Percentiles rank a stretch among this genome's conserved stretches.
These are phyloP conservation scores for Kockiozyma suomiensis DNA, from an alignment of 805 yeast genomes.

Conservation along the genomic window DNA sequence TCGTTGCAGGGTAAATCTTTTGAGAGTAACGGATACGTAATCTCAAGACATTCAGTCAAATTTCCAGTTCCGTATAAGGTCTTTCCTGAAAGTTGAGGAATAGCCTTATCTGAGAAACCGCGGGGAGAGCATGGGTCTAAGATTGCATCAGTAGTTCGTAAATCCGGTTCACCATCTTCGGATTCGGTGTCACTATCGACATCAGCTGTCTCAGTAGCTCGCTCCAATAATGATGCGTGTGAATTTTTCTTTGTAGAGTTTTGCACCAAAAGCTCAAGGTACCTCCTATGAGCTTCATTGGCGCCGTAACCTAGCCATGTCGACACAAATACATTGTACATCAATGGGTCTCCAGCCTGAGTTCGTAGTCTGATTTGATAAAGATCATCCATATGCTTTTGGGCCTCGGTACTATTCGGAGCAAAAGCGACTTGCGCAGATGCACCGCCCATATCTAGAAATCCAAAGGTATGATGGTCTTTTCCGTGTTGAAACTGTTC, in stretches of 20 bases:
- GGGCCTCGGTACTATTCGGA: slow-evolving; percentile 65
- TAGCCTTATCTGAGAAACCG: slow-evolving; percentile 44
- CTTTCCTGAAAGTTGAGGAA: slow-evolving; percentile 32
- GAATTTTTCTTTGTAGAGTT: not conserved
- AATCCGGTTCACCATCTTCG: not conserved
- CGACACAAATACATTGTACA: slow-evolving; percentile 87
- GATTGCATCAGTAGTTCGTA: not conserved
- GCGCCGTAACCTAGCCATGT: slow-evolving; percentile 99
- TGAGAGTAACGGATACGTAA: slow-evolving; percentile 73
- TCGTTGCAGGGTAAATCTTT: slow-evolving; percentile 82
- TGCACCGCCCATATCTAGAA: slow-evolving; percentile 99
- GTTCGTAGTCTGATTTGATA: slow-evolving; percentile 66
- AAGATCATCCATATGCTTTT: slow-evolving; percentile 71
- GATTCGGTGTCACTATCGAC: slow-evolving; percentile 27
- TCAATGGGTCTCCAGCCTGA: slow-evolving; percentile 67
- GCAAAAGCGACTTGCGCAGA: slow-evolving; percentile 95
- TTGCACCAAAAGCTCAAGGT: slow-evolving; percentile 45
- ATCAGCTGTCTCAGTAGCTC: not conserved
- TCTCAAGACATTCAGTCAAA: slow-evolving; percentile 69
- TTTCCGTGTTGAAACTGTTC: slow-evolving; percentile 37
- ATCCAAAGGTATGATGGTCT: slow-evolving; percentile 71
- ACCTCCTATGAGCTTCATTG: slow-evolving; percentile 82
- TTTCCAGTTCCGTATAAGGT: slow-evolving; percentile 72
- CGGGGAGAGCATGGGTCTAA: slow-evolving; percentile 52
- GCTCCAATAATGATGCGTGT: not conserved